A percentile compares a stretch with the other conserved stretches of the same genome.
These are phyloP conservation scores for Jasminum sambac DNA, from an alignment of 257 asterid genomes.

Conservation along the genomic window DNA sequence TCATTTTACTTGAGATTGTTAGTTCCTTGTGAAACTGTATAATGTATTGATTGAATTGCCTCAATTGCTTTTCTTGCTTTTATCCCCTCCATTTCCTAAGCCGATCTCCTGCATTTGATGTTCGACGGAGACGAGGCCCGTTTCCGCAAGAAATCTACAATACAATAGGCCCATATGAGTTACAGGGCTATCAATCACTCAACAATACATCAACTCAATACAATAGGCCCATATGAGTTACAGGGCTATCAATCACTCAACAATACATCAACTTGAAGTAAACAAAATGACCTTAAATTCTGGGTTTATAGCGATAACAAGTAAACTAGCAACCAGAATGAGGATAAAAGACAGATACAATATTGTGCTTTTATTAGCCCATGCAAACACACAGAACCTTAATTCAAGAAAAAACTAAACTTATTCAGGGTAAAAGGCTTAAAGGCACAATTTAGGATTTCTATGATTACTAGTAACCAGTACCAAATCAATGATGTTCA, in stretches of 20 bases:
- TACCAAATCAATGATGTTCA: neutral
- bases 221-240: constrained; percentile 14
- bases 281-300: neutral
- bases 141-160: constrained; percentile 77
- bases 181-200: constrained; percentile 6
- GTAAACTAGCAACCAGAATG: constrained; percentile 2
- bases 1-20: constrained; percentile 1
- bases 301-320: neutral
- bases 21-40: constrained; percentile 15
- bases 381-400: neutral
- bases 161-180: constrained; percentile 13
- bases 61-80: constrained; percentile 50
- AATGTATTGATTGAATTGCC: constrained; percentile 18
- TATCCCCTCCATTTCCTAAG: constrained; percentile 44
- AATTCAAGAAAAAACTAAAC: neutral
- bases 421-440: neutral
- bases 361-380: neutral
- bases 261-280: neutral
- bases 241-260: neutral
- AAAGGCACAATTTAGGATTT: neutral
- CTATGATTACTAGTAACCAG: neutral
- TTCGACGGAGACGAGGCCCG: constrained; percentile 83
- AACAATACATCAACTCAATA: constrained; percentile 10
- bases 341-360: neutral
- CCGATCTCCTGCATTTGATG: constrained; percentile 86